Evolutionary conservation across 257 asterid species (phyloP).

Genomic region (Jacaranda copaia): DNA sequence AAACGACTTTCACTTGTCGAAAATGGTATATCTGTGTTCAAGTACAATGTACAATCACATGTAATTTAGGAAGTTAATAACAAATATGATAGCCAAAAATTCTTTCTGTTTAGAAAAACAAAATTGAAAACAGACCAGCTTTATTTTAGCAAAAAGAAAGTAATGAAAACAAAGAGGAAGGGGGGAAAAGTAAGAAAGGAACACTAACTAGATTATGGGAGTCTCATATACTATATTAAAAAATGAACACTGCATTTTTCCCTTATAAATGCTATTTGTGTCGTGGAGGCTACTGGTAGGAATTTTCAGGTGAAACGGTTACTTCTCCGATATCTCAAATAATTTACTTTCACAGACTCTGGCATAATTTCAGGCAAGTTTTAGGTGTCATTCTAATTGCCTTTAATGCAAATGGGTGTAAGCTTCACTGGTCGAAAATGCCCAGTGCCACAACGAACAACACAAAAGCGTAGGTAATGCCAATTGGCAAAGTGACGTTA

Average conservation of each 20-base stretch:
- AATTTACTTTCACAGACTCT: neutral
- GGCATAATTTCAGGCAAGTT: too few species aligned
- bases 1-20: conserved; percentile 54
- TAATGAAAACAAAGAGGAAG: neutral
- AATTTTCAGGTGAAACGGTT: neutral
- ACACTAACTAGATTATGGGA: neutral
- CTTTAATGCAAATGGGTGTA: too few species aligned
- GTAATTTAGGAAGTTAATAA: conserved; percentile 1
- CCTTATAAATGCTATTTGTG: conserved; percentile 5
- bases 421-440: too few species aligned
- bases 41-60: conserved; percentile 9
- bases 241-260: neutral
- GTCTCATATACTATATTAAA: neutral
- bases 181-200: neutral
- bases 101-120: neutral
- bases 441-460: too few species aligned
- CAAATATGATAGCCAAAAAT: neutral
- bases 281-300: neutral
- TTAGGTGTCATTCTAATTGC: too few species aligned
- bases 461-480: too few species aligned
- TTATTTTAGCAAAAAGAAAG: neutral
- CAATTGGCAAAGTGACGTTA: too few species aligned
- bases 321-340: conserved; percentile 1
- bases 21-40: conserved; percentile 60
- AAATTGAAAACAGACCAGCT: neutral